A percentile compares a stretch with the other conserved stretches of the same genome.
Conservation (phyloP, 129 eudicot genomes). For the Lactuca sativa region DNA sequence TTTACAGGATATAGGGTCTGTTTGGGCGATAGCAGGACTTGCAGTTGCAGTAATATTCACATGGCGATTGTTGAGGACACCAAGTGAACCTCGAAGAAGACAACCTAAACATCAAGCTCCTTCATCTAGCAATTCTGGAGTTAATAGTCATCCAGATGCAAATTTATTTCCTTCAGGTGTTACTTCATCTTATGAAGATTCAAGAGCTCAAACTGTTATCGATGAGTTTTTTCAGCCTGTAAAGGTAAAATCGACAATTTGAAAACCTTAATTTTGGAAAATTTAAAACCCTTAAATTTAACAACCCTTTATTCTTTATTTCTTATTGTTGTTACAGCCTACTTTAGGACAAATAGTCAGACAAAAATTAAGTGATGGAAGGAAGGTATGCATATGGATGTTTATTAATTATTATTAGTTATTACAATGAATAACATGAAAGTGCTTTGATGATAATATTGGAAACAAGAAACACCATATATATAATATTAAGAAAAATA, state of each 20-base stretch:
- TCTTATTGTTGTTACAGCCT: constrained; percentile 57
- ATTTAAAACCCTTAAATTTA: background rate
- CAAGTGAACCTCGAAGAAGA: constrained; percentile 68
- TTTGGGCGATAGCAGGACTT: constrained; percentile 85
- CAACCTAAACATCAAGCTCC: constrained; percentile 67
- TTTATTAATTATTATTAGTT: background rate
- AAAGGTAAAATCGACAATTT: constrained; percentile 38
- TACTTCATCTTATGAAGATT: constrained; percentile 55
- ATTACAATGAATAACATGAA: no score
- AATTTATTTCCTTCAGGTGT: constrained; percentile 40
- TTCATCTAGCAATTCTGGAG: constrained; percentile 61
- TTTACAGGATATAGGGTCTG: constrained; percentile 66
- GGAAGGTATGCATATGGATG: constrained; percentile 59
- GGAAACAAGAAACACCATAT: no score
- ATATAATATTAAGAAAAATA: no score
- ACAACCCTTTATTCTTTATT: background rate
- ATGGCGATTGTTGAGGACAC: constrained; percentile 72
- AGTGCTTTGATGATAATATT: no score
- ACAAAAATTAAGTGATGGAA: constrained; percentile 86
- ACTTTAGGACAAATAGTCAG: constrained; percentile 89
- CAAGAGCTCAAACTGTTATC: constrained; percentile 62
- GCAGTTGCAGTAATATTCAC: constrained; percentile 81
- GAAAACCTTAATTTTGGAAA: background rate
- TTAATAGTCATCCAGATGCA: constrained; percentile 39
- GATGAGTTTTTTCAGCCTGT: constrained; percentile 90